Percentiles rank a stretch among this genome's conserved stretches.
These are phyloP conservation scores for Claviceps cyperi DNA, from an alignment of 2,329 filamentous ascomycete species.

Conservation along the genomic window DNA sequence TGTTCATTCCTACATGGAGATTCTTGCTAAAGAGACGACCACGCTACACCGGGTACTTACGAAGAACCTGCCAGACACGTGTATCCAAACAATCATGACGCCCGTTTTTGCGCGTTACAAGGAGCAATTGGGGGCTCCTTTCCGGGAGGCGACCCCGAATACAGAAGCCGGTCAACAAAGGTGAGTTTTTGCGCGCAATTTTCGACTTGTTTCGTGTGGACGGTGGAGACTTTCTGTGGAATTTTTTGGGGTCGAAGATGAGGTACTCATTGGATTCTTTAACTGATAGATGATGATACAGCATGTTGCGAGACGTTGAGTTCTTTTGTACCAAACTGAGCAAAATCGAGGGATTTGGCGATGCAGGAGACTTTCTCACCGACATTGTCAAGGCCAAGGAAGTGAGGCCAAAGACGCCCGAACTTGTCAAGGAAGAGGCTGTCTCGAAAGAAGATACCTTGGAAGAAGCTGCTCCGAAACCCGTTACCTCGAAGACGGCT, in stretches of 20 bases:
- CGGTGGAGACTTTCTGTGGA: no score
- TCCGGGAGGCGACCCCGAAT: constrained; percentile 49
- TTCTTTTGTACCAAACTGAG: constrained; percentile 55
- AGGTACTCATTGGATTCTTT: neutral
- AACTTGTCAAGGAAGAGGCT: constrained; percentile 6
- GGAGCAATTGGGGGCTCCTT: constrained; percentile 60
- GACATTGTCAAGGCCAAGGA: constrained; percentile 49
- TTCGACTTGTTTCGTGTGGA: no score
- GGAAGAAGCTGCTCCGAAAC: no score
- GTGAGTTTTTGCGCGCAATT: constrained; percentile 29
- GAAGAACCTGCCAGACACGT: constrained; percentile 65
- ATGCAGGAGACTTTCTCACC: constrained; percentile 55
- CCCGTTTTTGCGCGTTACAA: constrained; percentile 74
- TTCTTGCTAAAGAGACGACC: constrained; percentile 69
- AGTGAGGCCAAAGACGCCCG: constrained; percentile 15
- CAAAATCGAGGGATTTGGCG: constrained; percentile 66
- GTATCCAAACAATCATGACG: constrained; percentile 69
- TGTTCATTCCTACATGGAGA: constrained; percentile 70
- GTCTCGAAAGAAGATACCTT: constrained; percentile 1
- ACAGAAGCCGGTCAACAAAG: constrained; percentile 56
- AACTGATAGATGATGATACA: constrained; percentile 19
- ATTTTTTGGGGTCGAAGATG: no score
- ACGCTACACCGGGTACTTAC: constrained; percentile 72
- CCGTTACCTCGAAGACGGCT: no score
- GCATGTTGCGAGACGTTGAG: constrained; percentile 64